Base-by-base conservation (phyloP, 805 yeast species). In the Wickerhamomyces subpelliculosus region DNA sequence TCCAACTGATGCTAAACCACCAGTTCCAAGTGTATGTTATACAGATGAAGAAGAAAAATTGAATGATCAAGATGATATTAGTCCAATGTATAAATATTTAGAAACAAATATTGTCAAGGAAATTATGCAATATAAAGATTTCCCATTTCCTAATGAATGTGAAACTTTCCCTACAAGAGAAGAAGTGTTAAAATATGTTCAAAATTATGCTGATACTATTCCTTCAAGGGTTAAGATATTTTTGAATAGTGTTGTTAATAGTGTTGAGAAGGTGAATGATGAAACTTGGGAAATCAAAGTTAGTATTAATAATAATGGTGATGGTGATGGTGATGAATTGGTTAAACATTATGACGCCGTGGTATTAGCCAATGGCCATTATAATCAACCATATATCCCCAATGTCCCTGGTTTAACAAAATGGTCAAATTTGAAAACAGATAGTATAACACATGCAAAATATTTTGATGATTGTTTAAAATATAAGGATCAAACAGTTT, bases 61-160 rank as follows among this genome's bases (percentile, higher is more conserved):
- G 16, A 5, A 9, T 16, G 28, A 14, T 5, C 12, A 25, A 16
- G 20, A 16, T 11, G 14, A 6, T 10, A 13, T n/a, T 8, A 16
- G 29, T 27, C 71, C 86, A 1, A 72, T 80, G 57, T 83, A 83
- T 52, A 70, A 74, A 31, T 54, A 64, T 28, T 59, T 83, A 42
- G 84, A 78, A 50, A 78, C 89, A 8, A 83, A 83, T 50, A 68
- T 81, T 19, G 72, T 75, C 21, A 63, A 65, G 25, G 60, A 63
- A 20, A 54, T 81, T 33, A 84, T 84, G 93, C 75, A 72, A 42
- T 83, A 67, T 48, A 65, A 67, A 27, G 70, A 62, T 27, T 55
- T 58, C n/a, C 72, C 73, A 11, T 78, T 74, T 47, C 65, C 67
- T 3, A 54, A 52, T 13, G 50, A 55, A 6, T 51, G 65, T n/a